Percentiles rank a stretch among this genome's conserved stretches.
These are phyloP conservation scores for Nicotiana undulata DNA, from an alignment of 257 asterid species.

Conservation along the genomic window DNA sequence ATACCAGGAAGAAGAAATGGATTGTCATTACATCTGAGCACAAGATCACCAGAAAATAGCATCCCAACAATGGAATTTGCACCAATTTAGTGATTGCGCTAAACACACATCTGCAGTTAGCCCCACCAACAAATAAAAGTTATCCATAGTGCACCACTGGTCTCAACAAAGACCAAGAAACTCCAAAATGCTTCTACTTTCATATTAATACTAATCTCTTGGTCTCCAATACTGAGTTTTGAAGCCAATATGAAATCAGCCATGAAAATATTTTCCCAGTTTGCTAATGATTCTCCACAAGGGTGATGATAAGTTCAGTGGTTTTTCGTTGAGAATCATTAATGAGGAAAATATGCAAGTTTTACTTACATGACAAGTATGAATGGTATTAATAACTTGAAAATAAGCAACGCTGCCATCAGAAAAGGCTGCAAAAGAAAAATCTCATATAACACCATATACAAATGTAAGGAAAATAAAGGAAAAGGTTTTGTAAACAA, in stretches of 20 bases:
- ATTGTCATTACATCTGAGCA: constrained; percentile 96
- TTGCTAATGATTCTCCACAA: background rate
- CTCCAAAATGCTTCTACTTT: background rate
- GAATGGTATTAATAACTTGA: constrained; percentile 76
- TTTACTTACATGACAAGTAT: constrained; percentile 80
- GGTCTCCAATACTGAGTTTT: background rate
- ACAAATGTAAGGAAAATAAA: background rate
- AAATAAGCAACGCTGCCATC: constrained; percentile 92
- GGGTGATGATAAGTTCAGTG: background rate
- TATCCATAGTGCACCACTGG: background rate
- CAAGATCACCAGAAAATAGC: constrained; percentile 85
- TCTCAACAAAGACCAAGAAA: background rate
- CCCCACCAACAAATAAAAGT: background rate
- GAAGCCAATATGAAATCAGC: background rate
- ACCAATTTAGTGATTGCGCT: constrained; percentile 78
- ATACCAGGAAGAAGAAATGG: constrained; percentile 98
- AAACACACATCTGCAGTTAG: constrained; percentile 65
- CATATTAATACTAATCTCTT: background rate
- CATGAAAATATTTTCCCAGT: background rate
- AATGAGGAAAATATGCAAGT: background rate
- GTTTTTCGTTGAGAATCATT: background rate
- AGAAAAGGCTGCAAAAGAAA: constrained; percentile 79
- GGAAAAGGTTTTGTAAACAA: background rate
- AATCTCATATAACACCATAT: constrained; percentile 3
- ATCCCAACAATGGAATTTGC: constrained; percentile 68